Evolutionary conservation across 345 rosid genomes (phyloP), one percentile per base, ranked within the genome.

Genomic region (thale cress (Arabidopsis thaliana)): DNA sequence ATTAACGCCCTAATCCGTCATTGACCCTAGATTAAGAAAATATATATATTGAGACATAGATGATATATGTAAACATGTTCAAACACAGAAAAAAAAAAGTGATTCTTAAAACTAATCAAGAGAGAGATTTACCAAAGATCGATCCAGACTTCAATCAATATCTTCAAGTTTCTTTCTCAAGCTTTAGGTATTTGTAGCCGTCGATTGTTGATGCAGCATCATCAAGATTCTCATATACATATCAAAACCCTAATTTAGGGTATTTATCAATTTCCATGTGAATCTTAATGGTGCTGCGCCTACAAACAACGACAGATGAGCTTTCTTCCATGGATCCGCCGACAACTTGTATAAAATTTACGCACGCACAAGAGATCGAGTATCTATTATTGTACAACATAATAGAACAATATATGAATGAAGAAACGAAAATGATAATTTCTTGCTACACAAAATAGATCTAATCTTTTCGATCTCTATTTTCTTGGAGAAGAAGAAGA

Each of bases 181-280:
- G 33, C 30, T 53, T 61, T 67, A 45, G 65, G 65, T 68, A 38
- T 60, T 51, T 59, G 66, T 67, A 87, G 92, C 67, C 88, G 81
- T 88, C 65, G 80, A 82, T 89, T 89, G 94, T 91, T 67, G 97
- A 89, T 91, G 98, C 98, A 93, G 94, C 98, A 93, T 93, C 98
- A 93, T 93, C 98, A 93, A 88, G 98, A 93, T 93, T 93, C 98
- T 88, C 98, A 93, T 59, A 75, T 80, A 79, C 80, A 80, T 24
- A 79, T 56, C 23, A 44, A 52, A 78, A 67, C 77, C 81, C 81
- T 78, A 72, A 60, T 59, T 32, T 11, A 69, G 20, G 50, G 23
- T 7, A 6, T 77, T 1, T 65, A 44, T 41, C 37, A 50, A 48
- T 41, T 81, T 78, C 67, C 80, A 82, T 93, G 98, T 91, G 98